Conservation (phyloP, 108 stramenopile species). For the Pseudonitzschia multistriata region DNA sequence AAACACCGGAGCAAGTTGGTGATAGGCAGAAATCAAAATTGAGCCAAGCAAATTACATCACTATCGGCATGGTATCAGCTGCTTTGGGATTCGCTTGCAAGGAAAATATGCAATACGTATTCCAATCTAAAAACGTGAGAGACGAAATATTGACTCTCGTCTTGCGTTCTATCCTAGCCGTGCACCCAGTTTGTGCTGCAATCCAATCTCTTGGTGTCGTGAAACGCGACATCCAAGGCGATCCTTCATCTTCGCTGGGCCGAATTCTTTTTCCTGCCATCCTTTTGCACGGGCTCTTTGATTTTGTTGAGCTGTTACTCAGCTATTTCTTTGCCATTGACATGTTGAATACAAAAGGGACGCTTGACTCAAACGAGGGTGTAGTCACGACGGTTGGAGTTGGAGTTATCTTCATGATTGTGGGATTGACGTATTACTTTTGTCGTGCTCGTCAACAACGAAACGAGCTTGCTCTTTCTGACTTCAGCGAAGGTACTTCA, state of each 20-base stretch:
- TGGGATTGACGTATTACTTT: too few species aligned
- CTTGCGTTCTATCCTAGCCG: slow-evolving; percentile 64
- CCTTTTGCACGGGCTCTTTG: slow-evolving; percentile 75
- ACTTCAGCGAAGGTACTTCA: too few species aligned
- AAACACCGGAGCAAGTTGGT: slow-evolving; percentile 42
- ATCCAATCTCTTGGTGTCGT: slow-evolving; percentile 79
- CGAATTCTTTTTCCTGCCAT: slow-evolving; percentile 60
- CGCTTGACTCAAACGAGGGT: too few species aligned
- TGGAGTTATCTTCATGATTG: too few species aligned
- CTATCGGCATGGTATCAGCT: slow-evolving; percentile 12
- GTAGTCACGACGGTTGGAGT: too few species aligned
- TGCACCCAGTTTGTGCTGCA: slow-evolving; percentile 84
- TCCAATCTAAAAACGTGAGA: slow-evolving; percentile 11
- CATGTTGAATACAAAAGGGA: not conserved
- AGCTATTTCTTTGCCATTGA: not conserved
- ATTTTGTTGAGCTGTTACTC: slow-evolving; percentile 38
- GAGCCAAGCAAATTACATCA: not conserved
- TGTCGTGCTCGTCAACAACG: too few species aligned
- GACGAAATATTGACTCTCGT: slow-evolving; percentile 63
- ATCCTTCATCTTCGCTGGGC: slow-evolving; percentile 38
- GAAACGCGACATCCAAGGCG: slow-evolving; percentile 66
- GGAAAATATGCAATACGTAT: slow-evolving; percentile 79
- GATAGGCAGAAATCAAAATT: not conserved
- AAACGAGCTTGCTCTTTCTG: too few species aligned
- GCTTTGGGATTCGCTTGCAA: slow-evolving; percentile 80